A percentile compares a stretch with the other conserved stretches of the same genome.
These are phyloP conservation scores for Oxytropis ochrocephala DNA, from an alignment of 306 rosid species.

Conservation along the genomic window DNA sequence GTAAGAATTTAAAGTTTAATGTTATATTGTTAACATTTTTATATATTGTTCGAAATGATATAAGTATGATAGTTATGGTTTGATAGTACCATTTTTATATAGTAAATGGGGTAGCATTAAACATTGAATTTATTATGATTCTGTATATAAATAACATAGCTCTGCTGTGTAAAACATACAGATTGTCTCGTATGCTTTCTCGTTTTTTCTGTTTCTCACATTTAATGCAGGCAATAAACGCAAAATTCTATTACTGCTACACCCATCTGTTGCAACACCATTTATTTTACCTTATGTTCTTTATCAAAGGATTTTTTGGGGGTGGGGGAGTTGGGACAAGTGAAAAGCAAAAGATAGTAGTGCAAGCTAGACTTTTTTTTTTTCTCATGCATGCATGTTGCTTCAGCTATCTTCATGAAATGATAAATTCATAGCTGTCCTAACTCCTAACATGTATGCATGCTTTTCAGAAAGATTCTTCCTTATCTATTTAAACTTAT, in stretches of 20 bases:
- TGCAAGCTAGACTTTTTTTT: not conserved
- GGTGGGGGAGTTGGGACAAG: not conserved
- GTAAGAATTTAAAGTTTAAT: not conserved
- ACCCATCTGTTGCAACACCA: not conserved
- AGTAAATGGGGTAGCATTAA: too few relatives aligned
- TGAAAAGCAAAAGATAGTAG: not conserved
- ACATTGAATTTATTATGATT: too few relatives aligned
- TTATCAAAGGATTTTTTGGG: not conserved
- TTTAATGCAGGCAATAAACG: not conserved
- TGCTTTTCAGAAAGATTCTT: not conserved
- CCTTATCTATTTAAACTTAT: not conserved
- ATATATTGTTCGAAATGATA: too few relatives aligned
- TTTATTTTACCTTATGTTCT: not conserved
- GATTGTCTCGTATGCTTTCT: too few relatives aligned
- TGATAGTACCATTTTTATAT: too few relatives aligned
- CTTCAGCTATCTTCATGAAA: not conserved
- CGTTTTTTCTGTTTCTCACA: too few relatives aligned
- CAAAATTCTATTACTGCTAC: not conserved
- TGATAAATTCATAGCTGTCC: not conserved
- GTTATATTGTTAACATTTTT: not conserved
- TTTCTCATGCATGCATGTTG: not conserved
- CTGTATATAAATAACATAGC: too few relatives aligned
- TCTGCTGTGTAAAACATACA: too few relatives aligned
- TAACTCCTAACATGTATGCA: not conserved
- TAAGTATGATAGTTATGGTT: too few relatives aligned